These are phyloP conservation scores for Sherardia arvensis DNA, from an alignment of 257 asterid species.

Conservation along the genomic window DNA sequence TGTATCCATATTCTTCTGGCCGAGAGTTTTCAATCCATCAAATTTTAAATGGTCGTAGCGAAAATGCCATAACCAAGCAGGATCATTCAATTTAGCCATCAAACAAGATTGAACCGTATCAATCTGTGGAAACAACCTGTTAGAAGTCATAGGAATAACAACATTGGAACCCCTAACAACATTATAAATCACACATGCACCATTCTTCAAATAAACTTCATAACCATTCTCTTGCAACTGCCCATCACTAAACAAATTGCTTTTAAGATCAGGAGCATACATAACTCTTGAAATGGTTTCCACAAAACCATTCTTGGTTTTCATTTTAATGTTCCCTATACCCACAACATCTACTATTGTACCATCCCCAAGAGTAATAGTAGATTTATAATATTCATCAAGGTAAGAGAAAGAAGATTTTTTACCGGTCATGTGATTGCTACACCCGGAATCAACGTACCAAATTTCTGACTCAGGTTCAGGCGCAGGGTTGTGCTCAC, in stretches of 20 bases:
- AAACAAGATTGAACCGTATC: constrained; percentile 3
- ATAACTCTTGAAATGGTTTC: background rate
- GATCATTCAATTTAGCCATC: too few relatives aligned
- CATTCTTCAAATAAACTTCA: background rate
- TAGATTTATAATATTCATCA: background rate
- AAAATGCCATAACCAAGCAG: too few relatives aligned
- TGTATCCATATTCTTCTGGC: background rate
- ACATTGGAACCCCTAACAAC: background rate
- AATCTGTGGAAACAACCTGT: background rate
- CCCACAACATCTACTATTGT: background rate
- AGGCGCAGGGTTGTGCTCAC: background rate
- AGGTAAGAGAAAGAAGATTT: background rate
- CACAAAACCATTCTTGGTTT: background rate
- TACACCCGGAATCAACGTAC: background rate
- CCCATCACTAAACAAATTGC: background rate
- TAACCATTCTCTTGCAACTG: constrained; percentile 4
- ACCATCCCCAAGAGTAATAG: background rate
- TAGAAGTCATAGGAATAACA: background rate
- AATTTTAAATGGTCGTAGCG: too few relatives aligned
- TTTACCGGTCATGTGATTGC: background rate
- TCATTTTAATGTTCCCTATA: background rate
- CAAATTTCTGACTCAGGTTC: background rate
- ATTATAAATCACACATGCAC: background rate
- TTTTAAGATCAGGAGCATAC: background rate
- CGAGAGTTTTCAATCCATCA: background rate